Base-by-base conservation (phyloP, 257 asterid species). In the Asclepias syriaca region DNA sequence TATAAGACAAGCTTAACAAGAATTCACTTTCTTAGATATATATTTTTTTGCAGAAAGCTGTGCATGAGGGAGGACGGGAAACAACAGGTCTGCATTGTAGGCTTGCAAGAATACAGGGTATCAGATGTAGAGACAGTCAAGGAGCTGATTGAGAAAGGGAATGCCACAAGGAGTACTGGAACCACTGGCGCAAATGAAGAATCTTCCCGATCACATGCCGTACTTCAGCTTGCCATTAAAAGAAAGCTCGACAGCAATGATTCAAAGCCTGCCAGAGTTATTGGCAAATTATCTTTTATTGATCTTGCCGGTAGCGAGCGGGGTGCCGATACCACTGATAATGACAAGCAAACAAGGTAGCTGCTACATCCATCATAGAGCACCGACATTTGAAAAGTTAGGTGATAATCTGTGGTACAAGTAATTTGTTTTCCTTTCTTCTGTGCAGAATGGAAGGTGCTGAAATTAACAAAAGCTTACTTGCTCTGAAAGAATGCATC, bases 241-340 rank as follows among this genome's bases (percentile, higher is more conserved):
- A 72, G 76, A 75, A 40, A 67, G 19, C 65, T 53, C 18, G 80
- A 78, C 46, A 78, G 78, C 53, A 81, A 69, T 40, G 82, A 81
- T 53, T 78, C 80, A 65, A 81, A 81, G 65, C 85, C 85, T 63
- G 71, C 80, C 68, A 77, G 76, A 57, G 18, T 73, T 2, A 76
- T 81, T 64, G 85, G 85, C 46, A 81, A 81, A 75, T 77, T 81
- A n/a, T 81, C 85, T 22, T 81, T 81, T 63, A 81, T 81, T 37
- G 85, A 81, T 69, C 85, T 81, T 63, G 85, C 85, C 61, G 85
- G 85, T 65, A 81, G 85, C 72, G 85, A 81, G 71, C 85, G 85
- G 29, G 85, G 85, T 43, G 85, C 85, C 22, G 85, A 81, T 68
- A 81, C 85, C 45, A 81, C 82, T 39, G 85, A 81, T 49, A 81